Evolutionary conservation across 257 asterid genomes (phyloP).

Genomic region (Linaria vulgaris): DNA sequence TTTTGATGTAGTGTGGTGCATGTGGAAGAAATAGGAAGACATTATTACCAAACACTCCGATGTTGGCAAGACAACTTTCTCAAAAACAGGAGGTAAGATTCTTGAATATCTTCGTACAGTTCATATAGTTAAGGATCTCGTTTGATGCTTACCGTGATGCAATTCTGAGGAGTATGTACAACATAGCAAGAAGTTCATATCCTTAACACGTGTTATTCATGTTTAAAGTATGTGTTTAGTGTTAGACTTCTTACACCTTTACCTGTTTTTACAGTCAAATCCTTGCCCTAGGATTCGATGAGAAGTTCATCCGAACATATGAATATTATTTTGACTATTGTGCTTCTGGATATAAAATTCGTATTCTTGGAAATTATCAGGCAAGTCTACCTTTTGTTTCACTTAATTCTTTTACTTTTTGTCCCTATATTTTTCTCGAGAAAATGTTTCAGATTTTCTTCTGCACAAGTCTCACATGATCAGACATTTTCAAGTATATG

Average conservation of each 20-base stretch:
- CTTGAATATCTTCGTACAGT: background rate
- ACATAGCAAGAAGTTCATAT: no score
- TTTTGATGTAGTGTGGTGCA: conserved; percentile 66
- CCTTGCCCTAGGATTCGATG: conserved; percentile 39
- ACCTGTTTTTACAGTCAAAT: conserved; percentile 32
- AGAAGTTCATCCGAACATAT: conserved; percentile 56
- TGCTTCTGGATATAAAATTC: conserved; percentile 1
- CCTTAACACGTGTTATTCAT: no score
- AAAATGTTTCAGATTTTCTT: background rate
- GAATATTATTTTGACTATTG: conserved; percentile 54
- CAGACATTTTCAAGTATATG: no score
- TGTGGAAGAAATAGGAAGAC: conserved; percentile 81
- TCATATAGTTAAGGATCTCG: background rate
- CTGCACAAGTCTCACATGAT: background rate
- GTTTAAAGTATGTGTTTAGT: no score
- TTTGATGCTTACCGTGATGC: background rate
- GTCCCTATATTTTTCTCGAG: background rate
- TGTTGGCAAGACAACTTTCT: conserved; percentile 81
- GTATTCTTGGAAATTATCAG: conserved; percentile 4
- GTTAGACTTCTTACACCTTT: background rate
- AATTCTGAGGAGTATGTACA: no score
- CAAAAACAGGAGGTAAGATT: conserved; percentile 53
- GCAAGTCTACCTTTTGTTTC: background rate
- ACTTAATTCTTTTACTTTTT: background rate
- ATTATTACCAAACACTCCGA: conserved; percentile 77